Evolutionary conservation across 2,329 filamentous ascomycete species (phyloP), one percentile per base, ranked within the genome.

Genomic region (Fusarium burgessii): DNA sequence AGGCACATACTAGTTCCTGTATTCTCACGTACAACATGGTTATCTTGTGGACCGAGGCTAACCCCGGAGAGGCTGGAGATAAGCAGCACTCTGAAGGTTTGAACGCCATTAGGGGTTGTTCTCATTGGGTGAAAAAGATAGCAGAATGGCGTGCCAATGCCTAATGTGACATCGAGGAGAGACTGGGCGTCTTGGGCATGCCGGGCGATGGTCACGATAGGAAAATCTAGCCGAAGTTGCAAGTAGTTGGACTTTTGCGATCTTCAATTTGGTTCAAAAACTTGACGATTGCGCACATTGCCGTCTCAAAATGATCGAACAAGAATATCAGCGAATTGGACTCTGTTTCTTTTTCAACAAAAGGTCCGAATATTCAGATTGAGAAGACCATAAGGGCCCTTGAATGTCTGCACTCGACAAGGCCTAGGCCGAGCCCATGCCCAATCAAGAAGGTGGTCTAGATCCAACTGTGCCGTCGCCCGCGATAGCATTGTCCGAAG

Each of bases 11-110:
- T n/a, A 50, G 43, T 4, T 12, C 32, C 7, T 4, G 14, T 29
- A 72, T 63, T 69, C n/a, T 43, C 54, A 72, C 70, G 20, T n/a
- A 18, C 25, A 47, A 11, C 51, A 66, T 45, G 60, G 52, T 64
- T 60, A 70, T 71, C 65, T 68, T 58, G 51, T 63, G 58, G 63
- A 41, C 65, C 72, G 70, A 74, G 55, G 64, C 74, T 76, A 76
- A 59, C 62, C 69, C 74, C 47, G 62, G 72, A 72, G 55, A 71
- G 71, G 69, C 59, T 72, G 73, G 62, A 76, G 74, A 76, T 76
- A 76, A 76, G 72, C 64, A 63, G 61, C 40, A 46, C 55, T 50
- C 60, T 61, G 58, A 58, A 70, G 51, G 65, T 43, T 64, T 67
- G 47, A 69, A 62, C 66, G 46, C 70, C 59, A 70, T 74, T 58